Evolutionary conservation across 306 rosid species (phyloP).

Genomic region (Cicer chorassanicum): DNA sequence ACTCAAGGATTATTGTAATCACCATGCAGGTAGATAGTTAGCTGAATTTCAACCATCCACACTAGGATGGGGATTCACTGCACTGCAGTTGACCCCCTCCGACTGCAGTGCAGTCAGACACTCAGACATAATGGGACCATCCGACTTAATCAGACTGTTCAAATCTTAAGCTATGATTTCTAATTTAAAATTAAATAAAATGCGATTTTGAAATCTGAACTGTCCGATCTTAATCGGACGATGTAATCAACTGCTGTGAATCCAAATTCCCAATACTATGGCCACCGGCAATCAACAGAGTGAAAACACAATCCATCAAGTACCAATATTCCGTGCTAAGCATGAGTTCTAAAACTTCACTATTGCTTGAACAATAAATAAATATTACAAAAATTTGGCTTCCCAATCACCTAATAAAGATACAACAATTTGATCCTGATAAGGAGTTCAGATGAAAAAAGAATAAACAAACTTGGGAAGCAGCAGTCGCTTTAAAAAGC

Average conservation of each 20-base stretch:
- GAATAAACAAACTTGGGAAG: constrained; percentile 34
- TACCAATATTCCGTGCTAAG: not conserved
- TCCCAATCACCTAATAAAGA: constrained; percentile 39
- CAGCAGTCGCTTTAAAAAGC: constrained; percentile 20
- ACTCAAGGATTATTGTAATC: too few relatives aligned
- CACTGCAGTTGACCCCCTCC: too few relatives aligned
- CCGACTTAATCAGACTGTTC: too few relatives aligned
- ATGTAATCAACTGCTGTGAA: too few relatives aligned
- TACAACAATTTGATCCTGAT: constrained; percentile 41
- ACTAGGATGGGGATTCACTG: not conserved
- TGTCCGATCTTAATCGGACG: too few relatives aligned
- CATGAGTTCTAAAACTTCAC: constrained; percentile 19
- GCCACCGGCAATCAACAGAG: too few relatives aligned
- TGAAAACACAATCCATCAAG: not conserved
- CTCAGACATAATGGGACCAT: too few relatives aligned
- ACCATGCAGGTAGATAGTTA: not conserved
- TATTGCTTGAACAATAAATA: constrained; percentile 28
- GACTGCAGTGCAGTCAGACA: too few relatives aligned
- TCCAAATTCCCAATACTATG: too few relatives aligned
- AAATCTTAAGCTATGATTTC: too few relatives aligned
- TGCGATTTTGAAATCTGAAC: too few relatives aligned
- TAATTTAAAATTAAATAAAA: too few relatives aligned
- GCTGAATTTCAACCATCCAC: not conserved
- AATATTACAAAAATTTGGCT: constrained; percentile 47
- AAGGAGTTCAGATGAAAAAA: constrained; percentile 26